phyloP scores from a whole-genome alignment of 2,329 filamentous ascomycete species.

The Hypoxylon sp. region DNA sequence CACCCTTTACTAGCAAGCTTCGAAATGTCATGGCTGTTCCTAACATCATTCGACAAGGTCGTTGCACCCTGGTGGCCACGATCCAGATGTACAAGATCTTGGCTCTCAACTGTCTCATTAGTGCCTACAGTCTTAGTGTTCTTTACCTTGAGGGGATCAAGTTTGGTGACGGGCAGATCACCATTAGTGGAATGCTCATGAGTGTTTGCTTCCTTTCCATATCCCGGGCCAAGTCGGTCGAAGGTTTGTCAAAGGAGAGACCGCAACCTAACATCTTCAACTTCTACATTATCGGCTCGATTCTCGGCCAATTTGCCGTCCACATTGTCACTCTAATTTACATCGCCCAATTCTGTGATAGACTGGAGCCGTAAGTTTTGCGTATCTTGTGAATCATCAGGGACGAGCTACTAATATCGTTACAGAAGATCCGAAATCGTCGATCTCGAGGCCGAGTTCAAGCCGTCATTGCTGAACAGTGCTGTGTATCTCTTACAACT shows the following conservation, averaged over 20 bases:
- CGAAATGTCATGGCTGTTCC: slow-evolving; percentile 97
- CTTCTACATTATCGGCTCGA: slow-evolving; percentile 97
- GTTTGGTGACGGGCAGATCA: slow-evolving; percentile 98
- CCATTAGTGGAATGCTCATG: slow-evolving; percentile 99
- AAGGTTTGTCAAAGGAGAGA: slow-evolving; percentile 94
- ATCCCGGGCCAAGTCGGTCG: slow-evolving; percentile 95
- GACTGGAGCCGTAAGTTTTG: slow-evolving; percentile 82
- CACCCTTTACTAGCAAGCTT: slow-evolving; percentile 97
- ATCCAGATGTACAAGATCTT: slow-evolving; percentile 99
- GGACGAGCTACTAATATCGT: slow-evolving; percentile 48
- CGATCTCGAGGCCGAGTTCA: slow-evolving; percentile 95
- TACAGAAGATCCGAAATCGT: slow-evolving; percentile 70
- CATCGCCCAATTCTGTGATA: slow-evolving; percentile 89
- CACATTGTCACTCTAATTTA: slow-evolving; percentile 96
- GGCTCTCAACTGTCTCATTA: slow-evolving; percentile 96
- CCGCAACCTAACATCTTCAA: slow-evolving; percentile 99
- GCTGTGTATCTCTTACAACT: slow-evolving; percentile 97
- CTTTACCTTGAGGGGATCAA: slow-evolving; percentile 99
- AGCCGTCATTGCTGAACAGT: slow-evolving; percentile 93
- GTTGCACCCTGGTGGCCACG: slow-evolving; percentile 96
- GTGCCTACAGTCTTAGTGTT: slow-evolving; percentile 95
- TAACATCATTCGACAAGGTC: slow-evolving; percentile 97
- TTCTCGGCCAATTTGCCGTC: slow-evolving; percentile 96
- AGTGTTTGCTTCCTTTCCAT: slow-evolving; percentile 99
- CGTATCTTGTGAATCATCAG: background rate